A percentile compares a stretch with the other conserved stretches of the same genome.
Conservation (phyloP, 345 rosid genomes). For the Trapa bicornis region DNA sequence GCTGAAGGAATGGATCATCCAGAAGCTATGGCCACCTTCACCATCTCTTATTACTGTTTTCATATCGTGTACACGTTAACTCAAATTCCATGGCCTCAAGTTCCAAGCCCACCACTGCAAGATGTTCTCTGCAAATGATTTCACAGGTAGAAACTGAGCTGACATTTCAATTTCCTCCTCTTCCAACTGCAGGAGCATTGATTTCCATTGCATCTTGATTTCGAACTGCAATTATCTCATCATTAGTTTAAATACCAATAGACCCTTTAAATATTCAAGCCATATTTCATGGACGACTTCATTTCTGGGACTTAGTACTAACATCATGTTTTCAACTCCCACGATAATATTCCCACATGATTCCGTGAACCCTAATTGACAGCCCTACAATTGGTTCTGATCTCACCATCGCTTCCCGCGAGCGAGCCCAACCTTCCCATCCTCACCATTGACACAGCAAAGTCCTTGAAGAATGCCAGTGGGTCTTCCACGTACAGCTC, state of each 20-base stretch:
- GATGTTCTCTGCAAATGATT: too few relatives aligned
- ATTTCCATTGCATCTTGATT: too few relatives aligned
- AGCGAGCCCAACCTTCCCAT: conserved; percentile 41
- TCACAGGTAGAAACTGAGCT: too few relatives aligned
- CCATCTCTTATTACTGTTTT: too few relatives aligned
- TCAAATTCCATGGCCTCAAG: too few relatives aligned
- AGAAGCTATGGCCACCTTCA: too few relatives aligned
- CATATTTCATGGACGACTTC: background rate
- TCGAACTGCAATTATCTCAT: too few relatives aligned
- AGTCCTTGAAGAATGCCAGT: conserved; percentile 44
- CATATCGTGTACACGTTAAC: too few relatives aligned
- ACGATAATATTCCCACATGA: background rate
- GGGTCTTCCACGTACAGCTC: conserved; percentile 43
- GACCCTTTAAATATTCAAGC: background rate
- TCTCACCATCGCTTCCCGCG: conserved; percentile 22
- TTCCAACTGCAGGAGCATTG: too few relatives aligned
- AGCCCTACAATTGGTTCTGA: conserved; percentile 39
- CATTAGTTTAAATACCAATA: background rate
- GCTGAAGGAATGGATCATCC: too few relatives aligned
- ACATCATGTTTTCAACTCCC: background rate
- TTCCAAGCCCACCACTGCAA: too few relatives aligned
- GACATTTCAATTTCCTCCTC: too few relatives aligned
- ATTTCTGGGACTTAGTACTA: background rate
- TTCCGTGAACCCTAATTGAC: conserved; percentile 18
- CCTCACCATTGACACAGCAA: conserved; percentile 47